Percentiles rank a stretch among this genome's conserved stretches.
phyloP scores from a whole-genome alignment of 139 green algal genomes.

The Micractinium conductrix region DNA sequence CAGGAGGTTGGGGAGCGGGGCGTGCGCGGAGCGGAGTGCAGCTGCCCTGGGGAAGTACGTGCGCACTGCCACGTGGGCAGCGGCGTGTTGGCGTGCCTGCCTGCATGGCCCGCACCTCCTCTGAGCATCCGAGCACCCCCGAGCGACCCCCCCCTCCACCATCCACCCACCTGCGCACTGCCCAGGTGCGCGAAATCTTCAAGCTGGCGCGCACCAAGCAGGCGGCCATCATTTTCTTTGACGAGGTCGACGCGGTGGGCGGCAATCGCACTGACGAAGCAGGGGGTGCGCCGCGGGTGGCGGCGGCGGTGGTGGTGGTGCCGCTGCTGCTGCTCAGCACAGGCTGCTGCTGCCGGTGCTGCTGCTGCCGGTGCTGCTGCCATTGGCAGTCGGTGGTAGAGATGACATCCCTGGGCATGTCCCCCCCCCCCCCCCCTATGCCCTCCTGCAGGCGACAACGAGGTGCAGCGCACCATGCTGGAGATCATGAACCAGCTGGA shows the following conservation, averaged over 20 bases:
- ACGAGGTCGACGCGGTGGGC: constrained; percentile 67
- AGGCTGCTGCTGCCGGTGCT: no score
- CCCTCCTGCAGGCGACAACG: constrained; percentile 83
- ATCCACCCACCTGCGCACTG: not conserved
- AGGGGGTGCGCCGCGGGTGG: not conserved
- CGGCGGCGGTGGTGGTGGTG: not conserved
- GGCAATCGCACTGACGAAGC: not conserved
- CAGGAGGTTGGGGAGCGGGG: no score
- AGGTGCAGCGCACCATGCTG: constrained; percentile 99
- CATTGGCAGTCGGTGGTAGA: no score
- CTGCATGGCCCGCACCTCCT: no score
- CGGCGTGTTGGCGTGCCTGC: no score
- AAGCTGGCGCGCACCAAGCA: constrained; percentile 98
- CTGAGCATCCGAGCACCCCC: not conserved
- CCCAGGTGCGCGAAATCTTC: constrained; percentile 47
- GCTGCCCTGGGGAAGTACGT: no score
- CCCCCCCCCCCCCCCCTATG: not conserved
- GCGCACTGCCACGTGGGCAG: no score
- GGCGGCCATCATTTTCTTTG: constrained; percentile 99
- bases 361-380: no score
- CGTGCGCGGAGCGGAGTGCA: no score
- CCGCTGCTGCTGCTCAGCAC: not conserved
- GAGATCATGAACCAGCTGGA: constrained; percentile 99
- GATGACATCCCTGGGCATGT: no score
- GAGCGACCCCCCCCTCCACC: not conserved